Base-by-base conservation (phyloP, 23 red algal species). In the Rhodosorus marinus region DNA sequence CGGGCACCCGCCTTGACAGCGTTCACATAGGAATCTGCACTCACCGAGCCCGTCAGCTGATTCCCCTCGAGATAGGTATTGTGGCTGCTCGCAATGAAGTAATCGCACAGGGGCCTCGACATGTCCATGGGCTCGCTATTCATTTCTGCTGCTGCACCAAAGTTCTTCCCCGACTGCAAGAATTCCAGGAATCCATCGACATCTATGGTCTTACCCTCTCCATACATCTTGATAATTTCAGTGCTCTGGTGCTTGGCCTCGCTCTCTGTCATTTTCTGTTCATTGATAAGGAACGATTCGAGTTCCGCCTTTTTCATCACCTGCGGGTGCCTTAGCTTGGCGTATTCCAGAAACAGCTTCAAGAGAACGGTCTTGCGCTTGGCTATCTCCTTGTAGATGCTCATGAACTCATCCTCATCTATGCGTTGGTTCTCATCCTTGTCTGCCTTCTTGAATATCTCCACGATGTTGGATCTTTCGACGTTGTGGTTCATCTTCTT, bases 11-110 rank as follows among this genome's bases (percentile, higher is more conserved):
- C 31, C 24, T 71, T 22, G 24, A 83, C 47, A 19, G 63, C 78
- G 3, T 66, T 45, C 0, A 59, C 20, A 40, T 83, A 83, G 67
- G 74, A 74, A 14, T 62, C 40, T 8, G 57, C 65, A 7, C 33
- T 31, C 22, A 52, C 51, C 4, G 54, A 43, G 50, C 78, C 51
- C 35, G 46, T 20, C n/a, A 83, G 48, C 58, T 83, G 78, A 38
- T 83, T 64, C 31, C 66, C 67, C 46, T 57, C 26, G 0, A 83
- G 27, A 55, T 83, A 83, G 0, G 78, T 83, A 52, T 83, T 83
- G 49, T 83, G 78, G 1, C 57, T 66, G 24, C 64, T 71, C 8
- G 49, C 57, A 31, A 83, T 73, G 24, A 61, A 64, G 32, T 71
- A 83, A 6, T 64, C 15, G 62, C 62, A 69, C 14, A 83, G 26